These are phyloP conservation scores for Pulveroboletus sp. DNA, from an alignment of 768 basidiomycete genomes.

Conservation along the genomic window DNA sequence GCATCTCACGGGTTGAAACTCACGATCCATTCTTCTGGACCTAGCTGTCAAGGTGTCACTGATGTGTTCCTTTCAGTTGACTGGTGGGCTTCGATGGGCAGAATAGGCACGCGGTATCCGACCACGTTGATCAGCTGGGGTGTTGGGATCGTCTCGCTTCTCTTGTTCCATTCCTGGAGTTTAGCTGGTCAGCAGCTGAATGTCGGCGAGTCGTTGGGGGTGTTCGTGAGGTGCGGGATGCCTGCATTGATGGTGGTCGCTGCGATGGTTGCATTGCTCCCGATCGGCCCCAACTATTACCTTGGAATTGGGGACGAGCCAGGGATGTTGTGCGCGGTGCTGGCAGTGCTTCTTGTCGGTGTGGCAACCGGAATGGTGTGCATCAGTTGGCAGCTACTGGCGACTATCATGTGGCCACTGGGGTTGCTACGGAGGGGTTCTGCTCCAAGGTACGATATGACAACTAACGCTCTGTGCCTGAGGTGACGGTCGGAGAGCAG, in stretches of 20 bases:
- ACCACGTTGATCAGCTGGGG: conserved; percentile 70
- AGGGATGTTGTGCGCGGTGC: conserved; percentile 27
- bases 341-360: conserved; percentile 57
- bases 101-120: conserved; percentile 69
- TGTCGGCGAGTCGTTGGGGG: conserved; percentile 44
- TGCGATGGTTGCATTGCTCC: conserved; percentile 47
- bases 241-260: conserved; percentile 42
- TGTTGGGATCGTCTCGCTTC: conserved; percentile 58
- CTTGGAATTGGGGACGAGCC: conserved; percentile 60
- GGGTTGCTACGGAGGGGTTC: conserved; percentile 13
- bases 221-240: conserved; percentile 38
- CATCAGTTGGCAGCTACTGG: conserved; percentile 53
- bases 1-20: conserved; percentile 43
- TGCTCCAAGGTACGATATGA: conserved; percentile 12
- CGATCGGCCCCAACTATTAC: conserved; percentile 49
- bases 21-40: conserved; percentile 53
- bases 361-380: conserved; percentile 62
- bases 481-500: conserved; percentile 7
- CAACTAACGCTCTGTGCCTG: background rate
- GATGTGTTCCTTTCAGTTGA: conserved; percentile 57
- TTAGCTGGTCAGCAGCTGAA: conserved; percentile 36
- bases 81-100: conserved; percentile 64
- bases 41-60: conserved; percentile 39
- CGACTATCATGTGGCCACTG: conserved; percentile 43
- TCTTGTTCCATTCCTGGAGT: conserved; percentile 51